Base-by-base conservation (phyloP, 2,329 filamentous ascomycete genomes). In the Penicillium sclerotiorum region DNA sequence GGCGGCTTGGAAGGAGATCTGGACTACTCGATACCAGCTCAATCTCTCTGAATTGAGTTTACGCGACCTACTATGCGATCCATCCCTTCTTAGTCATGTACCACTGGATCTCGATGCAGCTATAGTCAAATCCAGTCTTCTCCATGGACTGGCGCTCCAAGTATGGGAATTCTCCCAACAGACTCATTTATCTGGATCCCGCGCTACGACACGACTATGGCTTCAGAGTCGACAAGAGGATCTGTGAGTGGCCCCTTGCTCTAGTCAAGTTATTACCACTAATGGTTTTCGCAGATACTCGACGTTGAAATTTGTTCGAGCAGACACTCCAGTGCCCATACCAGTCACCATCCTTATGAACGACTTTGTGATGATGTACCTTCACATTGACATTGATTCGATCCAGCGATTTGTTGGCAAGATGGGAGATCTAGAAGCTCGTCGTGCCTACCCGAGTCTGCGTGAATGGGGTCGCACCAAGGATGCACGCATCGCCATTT, bases 211-310 rank as follows among this genome's bases (percentile, higher is more conserved):
- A 18, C 35, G 30, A 18, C 22, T 57, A 6, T 57, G 54, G 54
- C 46, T 57, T 8, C 54, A 57, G 22, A 54, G 54, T 27, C 38
- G 54, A 33, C 54, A 55, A 36, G 54, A 56, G n/a, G 54, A 56
- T 9, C 32, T 56, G 54, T 54, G 27, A 5, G 42, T 49, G 1
- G 12, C n/a, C 8, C 15, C 2, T 11, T 9, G 20, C 4, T 11
- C 35, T 15, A 17, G 12, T 13, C 4, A 1, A 12, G 12, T 18
- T 4, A 38, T 12, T 5, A 2, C 27, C 39, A 12, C 27, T 28
- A 4, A 21, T 13, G 5, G n/a, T 33, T 18, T 6, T 17, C 20
- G 15, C 11, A 56, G 54, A 21, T 54, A 54, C 23, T 41, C 40
- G 5, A 56, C 43, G 4, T 37, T 56, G 3, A 44, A 41, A 23